Evolutionary conservation across 352 stramenopile genomes (phyloP).

Genomic region (Pythium sukuiense): DNA sequence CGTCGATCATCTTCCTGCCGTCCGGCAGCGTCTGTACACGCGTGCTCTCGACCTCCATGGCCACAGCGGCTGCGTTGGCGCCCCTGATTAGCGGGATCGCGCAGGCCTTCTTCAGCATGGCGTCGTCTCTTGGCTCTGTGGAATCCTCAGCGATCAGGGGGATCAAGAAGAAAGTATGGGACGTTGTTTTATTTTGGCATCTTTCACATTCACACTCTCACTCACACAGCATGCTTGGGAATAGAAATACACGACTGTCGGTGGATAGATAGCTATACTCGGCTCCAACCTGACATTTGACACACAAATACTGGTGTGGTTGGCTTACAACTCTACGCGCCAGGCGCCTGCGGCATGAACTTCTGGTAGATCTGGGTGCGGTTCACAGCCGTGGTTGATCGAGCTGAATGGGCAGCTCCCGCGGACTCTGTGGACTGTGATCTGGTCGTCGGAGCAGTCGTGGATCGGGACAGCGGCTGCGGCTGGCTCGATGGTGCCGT

Average conservation of each 20-base stretch:
- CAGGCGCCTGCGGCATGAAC: constrained; percentile 23
- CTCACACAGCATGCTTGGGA: constrained; percentile 1
- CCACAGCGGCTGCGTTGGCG: not conserved
- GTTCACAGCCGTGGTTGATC: not conserved
- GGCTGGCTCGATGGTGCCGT: not conserved
- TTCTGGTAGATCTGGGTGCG: constrained; percentile 22
- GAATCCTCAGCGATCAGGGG: not conserved
- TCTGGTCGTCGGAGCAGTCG: not conserved
- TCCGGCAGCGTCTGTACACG: constrained; percentile 36
- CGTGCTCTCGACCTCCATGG: constrained; percentile 59
- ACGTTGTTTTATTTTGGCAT: constrained; percentile 5
- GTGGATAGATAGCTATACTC: constrained; percentile 6
- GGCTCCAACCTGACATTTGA: not conserved
- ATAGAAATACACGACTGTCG: constrained; percentile 1
- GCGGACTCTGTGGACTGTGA: not conserved
- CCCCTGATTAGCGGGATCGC: constrained; percentile 1
- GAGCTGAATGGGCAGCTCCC: not conserved
- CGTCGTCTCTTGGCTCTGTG: not conserved
- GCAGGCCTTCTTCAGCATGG: constrained; percentile 21
- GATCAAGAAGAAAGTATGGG: not conserved
- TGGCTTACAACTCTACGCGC: constrained; percentile 2
- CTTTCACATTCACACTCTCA: constrained; percentile 7
- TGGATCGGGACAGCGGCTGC: not conserved
- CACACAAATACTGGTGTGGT: not conserved
- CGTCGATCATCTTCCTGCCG: constrained; percentile 58